phyloP scores from a whole-genome alignment of 306 rosid species.

The Arachis hypogaea region DNA sequence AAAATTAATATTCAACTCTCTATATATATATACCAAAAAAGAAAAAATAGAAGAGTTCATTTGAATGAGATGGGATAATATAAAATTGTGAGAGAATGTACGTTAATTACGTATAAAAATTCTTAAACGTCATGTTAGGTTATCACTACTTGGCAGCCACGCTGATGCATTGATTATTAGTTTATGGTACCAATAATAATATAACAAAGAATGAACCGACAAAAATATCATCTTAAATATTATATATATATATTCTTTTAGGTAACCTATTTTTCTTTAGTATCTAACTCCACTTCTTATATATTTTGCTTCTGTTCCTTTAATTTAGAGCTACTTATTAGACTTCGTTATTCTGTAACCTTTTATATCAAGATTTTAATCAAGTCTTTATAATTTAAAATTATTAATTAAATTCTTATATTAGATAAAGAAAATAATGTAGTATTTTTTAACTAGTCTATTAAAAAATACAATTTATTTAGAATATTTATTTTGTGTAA shows the following conservation, averaged over 20 bases:
- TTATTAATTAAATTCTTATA: too few species aligned
- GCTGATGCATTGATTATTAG: background rate
- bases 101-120: background rate
- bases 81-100: background rate
- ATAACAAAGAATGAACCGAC: background rate
- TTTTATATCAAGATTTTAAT: too few species aligned
- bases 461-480: too few species aligned
- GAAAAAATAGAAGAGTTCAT: background rate
- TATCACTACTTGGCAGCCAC: constrained; percentile 3
- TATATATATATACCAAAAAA: background rate
- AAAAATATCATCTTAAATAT: background rate
- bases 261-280: background rate
- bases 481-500: too few species aligned
- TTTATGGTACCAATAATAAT: too few species aligned
- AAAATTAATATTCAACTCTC: background rate
- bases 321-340: too few species aligned
- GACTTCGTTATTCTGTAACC: too few species aligned
- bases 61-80: background rate
- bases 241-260: too few species aligned
- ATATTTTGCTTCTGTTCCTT: too few species aligned
- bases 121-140: background rate
- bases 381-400: too few species aligned
- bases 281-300: background rate
- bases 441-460: too few species aligned
- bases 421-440: too few species aligned